Evolutionary conservation across 768 basidiomycete species (phyloP).

Genomic region (Sistotremastrum niveocremeum): DNA sequence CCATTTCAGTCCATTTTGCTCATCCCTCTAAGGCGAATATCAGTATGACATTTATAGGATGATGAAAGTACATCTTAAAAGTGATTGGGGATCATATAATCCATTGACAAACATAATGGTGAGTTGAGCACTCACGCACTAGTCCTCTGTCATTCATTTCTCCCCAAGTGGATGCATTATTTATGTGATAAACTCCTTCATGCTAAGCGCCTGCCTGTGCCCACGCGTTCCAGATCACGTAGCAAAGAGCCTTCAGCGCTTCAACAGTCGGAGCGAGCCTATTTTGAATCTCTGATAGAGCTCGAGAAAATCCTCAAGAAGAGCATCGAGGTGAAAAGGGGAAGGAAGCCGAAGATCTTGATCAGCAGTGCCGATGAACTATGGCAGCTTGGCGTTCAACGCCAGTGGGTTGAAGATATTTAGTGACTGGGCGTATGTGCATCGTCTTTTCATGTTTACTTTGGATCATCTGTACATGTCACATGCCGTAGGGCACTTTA

Average conservation of each 20-base stretch:
- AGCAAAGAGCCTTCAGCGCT: slow-evolving; percentile 6
- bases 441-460: too few relatives aligned
- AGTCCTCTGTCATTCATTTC: not conserved
- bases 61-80: slow-evolving; percentile 53
- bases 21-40: slow-evolving; percentile 50
- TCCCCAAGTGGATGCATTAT: slow-evolving; percentile 80
- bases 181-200: slow-evolving; percentile 58
- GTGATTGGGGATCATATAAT: slow-evolving; percentile 61
- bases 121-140: slow-evolving; percentile 13
- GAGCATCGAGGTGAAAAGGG: slow-evolving; percentile 27
- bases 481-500: too few relatives aligned
- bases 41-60: slow-evolving; percentile 92
- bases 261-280: slow-evolving; percentile 39
- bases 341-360: slow-evolving; percentile 24
- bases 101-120: slow-evolving; percentile 90
- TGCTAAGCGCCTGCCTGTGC: slow-evolving; percentile 51
- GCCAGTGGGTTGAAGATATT: too few relatives aligned
- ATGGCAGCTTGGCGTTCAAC: too few relatives aligned
- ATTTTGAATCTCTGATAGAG: slow-evolving; percentile 55
- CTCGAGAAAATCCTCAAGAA: slow-evolving; percentile 45
- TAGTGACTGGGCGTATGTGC: too few relatives aligned
- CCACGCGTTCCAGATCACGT: slow-evolving; percentile 21
- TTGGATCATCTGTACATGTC: too few relatives aligned
- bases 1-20: not conserved
- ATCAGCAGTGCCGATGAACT: slow-evolving; percentile 7